phyloP scores from a whole-genome alignment of 1,284 basidiomycete genomes.

The Malassezia cuniculi region DNA sequence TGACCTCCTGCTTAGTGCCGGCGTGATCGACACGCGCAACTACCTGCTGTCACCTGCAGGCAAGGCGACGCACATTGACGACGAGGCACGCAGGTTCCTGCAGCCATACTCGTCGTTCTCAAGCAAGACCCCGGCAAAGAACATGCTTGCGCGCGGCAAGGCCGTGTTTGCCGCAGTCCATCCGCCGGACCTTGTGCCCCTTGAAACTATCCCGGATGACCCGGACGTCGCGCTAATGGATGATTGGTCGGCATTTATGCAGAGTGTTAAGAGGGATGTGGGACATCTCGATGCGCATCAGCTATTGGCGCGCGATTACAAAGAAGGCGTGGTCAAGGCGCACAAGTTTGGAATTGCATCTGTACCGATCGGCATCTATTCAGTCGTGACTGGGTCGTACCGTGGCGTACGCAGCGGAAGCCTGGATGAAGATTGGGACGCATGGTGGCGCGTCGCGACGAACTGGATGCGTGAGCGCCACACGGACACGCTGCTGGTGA shows the following conservation, averaged over 20 bases:
- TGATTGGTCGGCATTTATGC: conserved; percentile 52
- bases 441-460: conserved; percentile 23
- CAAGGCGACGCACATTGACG: conserved; percentile 25
- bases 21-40: conserved; percentile 41
- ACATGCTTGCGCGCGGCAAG: too few species aligned
- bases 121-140: too few species aligned
- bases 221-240: conserved; percentile 11
- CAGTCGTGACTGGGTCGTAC: too few species aligned
- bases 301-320: conserved; percentile 12
- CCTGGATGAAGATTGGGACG: conserved; percentile 22
- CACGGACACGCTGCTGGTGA: conserved; percentile 28
- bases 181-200: background rate
- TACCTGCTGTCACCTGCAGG: conserved; percentile 17
- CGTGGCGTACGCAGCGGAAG: too few species aligned
- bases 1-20: conserved; percentile 46
- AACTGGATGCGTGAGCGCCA: conserved; percentile 25
- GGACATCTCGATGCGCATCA: conserved; percentile 45
- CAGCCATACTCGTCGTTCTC: conserved; percentile 24
- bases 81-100: conserved; percentile 21
- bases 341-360: conserved; percentile 25
- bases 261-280: conserved; percentile 67
- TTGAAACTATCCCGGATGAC: conserved; percentile 14
- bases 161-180: too few species aligned
- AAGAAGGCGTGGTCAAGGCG: conserved; percentile 2
- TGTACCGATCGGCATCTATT: conserved; percentile 25